A percentile compares a stretch with the other conserved stretches of the same genome.
These are phyloP conservation scores for Clonostachys rhizophaga DNA, from an alignment of 2,329 filamentous ascomycete species.

Conservation along the genomic window DNA sequence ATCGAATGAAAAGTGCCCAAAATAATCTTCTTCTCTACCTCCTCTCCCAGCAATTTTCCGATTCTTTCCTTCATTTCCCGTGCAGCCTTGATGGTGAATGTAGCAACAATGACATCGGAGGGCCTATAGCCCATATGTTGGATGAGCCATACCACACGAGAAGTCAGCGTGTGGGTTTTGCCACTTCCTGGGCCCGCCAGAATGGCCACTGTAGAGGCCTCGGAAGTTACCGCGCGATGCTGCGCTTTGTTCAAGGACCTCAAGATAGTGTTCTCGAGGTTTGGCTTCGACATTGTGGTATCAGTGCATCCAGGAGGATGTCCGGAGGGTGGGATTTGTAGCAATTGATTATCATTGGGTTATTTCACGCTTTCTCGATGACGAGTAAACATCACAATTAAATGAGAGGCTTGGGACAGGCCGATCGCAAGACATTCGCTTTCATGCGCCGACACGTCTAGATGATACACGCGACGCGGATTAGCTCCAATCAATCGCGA, in stretches of 20 bases:
- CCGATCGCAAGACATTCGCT: no score
- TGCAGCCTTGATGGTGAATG: conserved; percentile 94
- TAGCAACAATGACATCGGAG: conserved; percentile 88
- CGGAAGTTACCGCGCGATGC: conserved; percentile 48
- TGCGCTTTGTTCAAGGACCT: conserved; percentile 50
- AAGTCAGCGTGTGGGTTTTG: conserved; percentile 93
- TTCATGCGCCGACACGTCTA: no score
- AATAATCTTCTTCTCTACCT: conserved; percentile 70
- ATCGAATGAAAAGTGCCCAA: conserved; percentile 96
- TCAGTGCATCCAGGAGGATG: no score
- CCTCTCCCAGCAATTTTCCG: conserved; percentile 72
- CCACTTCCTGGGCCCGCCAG: conserved; percentile 68
- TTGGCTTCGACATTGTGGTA: no score
- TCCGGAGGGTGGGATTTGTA: no score
- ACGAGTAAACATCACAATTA: no score
- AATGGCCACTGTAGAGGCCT: conserved; percentile 55
- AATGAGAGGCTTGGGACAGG: no score
- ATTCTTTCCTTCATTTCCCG: conserved; percentile 91
- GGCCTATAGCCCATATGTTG: conserved; percentile 67
- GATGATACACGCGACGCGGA: no score
- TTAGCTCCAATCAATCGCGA: no score
- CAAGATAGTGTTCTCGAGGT: conserved; percentile 28
- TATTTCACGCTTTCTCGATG: no score
- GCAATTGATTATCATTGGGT: no score
- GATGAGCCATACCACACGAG: conserved; percentile 85